phyloP scores from a whole-genome alignment of 2,329 filamentous ascomycete species.

The Teratosphaeriaceae sp. region DNA sequence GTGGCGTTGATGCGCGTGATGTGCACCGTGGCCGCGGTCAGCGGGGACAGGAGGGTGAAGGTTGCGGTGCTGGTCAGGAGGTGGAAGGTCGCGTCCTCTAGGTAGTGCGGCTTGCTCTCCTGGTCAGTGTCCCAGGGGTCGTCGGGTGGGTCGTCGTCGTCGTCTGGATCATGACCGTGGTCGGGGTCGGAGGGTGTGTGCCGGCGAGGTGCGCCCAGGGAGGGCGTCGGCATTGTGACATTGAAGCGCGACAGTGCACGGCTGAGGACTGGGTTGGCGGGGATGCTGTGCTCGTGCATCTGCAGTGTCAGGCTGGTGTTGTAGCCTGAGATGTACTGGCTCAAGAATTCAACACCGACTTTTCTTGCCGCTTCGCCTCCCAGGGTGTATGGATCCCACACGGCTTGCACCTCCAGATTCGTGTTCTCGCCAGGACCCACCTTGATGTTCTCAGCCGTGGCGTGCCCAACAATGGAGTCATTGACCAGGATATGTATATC shows the following conservation, averaged over 20 bases:
- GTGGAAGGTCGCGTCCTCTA: constrained; percentile 79
- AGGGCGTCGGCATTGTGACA: constrained; percentile 65
- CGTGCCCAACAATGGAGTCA: constrained; percentile 66
- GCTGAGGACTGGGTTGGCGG: constrained; percentile 64
- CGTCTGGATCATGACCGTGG: constrained; percentile 36
- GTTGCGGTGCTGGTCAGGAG: constrained; percentile 78
- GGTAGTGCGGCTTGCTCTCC: constrained; percentile 58
- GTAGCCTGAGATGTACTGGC: constrained; percentile 78
- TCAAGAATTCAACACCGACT: constrained; percentile 67
- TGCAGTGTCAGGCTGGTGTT: constrained; percentile 75
- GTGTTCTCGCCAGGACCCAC: constrained; percentile 66
- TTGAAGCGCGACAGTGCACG: constrained; percentile 65
- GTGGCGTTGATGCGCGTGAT: constrained; percentile 77
- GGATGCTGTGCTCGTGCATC: constrained; percentile 66
- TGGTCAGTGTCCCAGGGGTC: too few relatives aligned
- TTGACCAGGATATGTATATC: constrained; percentile 72
- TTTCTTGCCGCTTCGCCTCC: constrained; percentile 55
- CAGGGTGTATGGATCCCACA: constrained; percentile 64
- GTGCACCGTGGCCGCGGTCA: constrained; percentile 64
- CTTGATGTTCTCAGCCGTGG: constrained; percentile 57
- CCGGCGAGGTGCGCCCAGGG: constrained; percentile 46
- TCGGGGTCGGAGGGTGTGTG: constrained; percentile 33
- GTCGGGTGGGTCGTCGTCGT: constrained; percentile 37
- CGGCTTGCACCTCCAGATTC: constrained; percentile 58
- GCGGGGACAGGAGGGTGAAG: constrained; percentile 75